Conservation (phyloP, 2,329 filamentous ascomycete species). For the Mycosphaerelloides madeirae region DNA sequence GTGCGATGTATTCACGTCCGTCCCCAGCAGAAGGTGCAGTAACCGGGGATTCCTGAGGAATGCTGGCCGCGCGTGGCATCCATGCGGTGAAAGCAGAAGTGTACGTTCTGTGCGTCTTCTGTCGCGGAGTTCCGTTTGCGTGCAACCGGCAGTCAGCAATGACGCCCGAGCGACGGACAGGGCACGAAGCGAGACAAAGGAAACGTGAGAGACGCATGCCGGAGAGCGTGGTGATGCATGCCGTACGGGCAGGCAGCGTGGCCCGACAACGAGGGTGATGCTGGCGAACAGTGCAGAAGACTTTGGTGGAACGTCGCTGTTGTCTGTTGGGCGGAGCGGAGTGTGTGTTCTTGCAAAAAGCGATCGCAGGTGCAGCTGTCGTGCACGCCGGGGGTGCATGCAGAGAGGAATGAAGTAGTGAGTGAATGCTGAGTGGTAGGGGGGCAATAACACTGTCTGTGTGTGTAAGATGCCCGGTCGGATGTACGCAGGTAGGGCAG, state of each 20-base stretch:
- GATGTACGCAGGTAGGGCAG: too few species aligned
- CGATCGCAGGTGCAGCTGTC: neutral
- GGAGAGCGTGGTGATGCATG: constrained; percentile 13
- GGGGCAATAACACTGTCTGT: too few species aligned
- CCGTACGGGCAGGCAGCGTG: constrained; percentile 4
- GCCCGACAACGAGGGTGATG: neutral
- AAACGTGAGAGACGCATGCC: constrained; percentile 14
- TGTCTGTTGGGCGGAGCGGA: neutral
- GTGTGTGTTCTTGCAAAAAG: neutral
- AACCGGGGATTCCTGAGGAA: neutral
- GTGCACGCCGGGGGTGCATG: neutral
- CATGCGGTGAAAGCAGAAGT: too few species aligned
- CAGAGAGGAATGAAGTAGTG: too few species aligned
- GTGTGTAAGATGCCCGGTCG: too few species aligned
- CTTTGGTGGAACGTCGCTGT: neutral
- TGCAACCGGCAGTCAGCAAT: constrained; percentile 4
- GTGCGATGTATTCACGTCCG: too few species aligned
- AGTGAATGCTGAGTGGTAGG: too few species aligned
- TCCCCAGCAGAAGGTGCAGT: neutral
- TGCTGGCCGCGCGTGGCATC: constrained; percentile 4
- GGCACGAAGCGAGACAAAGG: constrained; percentile 15
- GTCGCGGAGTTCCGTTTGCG: constrained; percentile 9
- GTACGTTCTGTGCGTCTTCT: neutral
- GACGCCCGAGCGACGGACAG: constrained; percentile 7
- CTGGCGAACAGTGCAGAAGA: neutral